These are phyloP conservation scores for Butyriboletus appendiculatus DNA, from an alignment of 1,284 basidiomycete genomes.

Conservation along the genomic window DNA sequence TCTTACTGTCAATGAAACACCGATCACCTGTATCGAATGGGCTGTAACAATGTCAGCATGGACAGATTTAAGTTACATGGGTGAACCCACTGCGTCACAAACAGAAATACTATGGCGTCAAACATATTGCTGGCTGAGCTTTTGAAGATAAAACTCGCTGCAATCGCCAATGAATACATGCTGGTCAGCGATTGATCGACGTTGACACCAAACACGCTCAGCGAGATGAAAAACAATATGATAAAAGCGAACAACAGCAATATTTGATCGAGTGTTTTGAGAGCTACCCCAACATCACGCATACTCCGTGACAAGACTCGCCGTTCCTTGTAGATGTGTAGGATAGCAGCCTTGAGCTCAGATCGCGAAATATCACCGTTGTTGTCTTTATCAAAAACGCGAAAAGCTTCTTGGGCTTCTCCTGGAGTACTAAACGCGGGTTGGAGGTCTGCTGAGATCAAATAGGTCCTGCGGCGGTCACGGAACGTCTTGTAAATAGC, in stretches of 20 bases:
- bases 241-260: constrained; percentile 61
- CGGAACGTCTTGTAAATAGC: constrained; percentile 68
- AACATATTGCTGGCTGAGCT: constrained; percentile 67
- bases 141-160: constrained; percentile 77
- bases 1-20: constrained; percentile 64
- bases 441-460: constrained; percentile 69
- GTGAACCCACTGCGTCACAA: constrained; percentile 68
- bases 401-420: constrained; percentile 67
- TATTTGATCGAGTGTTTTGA: constrained; percentile 62
- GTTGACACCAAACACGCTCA: constrained; percentile 69
- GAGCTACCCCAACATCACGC: constrained; percentile 67
- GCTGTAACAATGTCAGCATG: constrained; percentile 40
- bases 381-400: constrained; percentile 73
- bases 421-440: constrained; percentile 62
- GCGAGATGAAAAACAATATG: constrained; percentile 69
- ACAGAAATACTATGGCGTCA: constrained; percentile 78
- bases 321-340: constrained; percentile 77
- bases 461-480: constrained; percentile 54
- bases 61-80: background rate
- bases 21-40: constrained; percentile 79
- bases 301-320: constrained; percentile 69
- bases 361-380: constrained; percentile 79
- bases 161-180: constrained; percentile 67
- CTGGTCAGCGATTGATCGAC: constrained; percentile 63
- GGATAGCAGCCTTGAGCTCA: constrained; percentile 72